These are phyloP conservation scores for Paramecium bursaria DNA, from an alignment of 73 alveolate genomes.

Conservation along the genomic window DNA sequence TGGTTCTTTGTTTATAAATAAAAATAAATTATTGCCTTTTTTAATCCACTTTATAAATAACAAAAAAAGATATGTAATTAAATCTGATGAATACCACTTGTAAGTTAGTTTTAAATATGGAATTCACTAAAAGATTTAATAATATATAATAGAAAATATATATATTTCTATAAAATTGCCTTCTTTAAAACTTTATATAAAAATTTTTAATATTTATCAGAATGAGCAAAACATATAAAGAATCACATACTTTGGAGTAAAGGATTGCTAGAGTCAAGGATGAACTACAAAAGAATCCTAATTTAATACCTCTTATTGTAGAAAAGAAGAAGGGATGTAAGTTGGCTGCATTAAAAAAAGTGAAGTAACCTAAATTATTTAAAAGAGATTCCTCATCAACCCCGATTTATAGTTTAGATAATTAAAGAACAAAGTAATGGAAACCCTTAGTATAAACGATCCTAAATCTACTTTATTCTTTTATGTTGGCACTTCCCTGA, in stretches of 20 bases:
- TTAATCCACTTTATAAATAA: too few species aligned
- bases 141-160: too few species aligned
- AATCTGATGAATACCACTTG: too few species aligned
- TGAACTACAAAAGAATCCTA: constrained; percentile 27
- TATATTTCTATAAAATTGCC: too few species aligned
- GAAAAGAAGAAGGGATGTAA: constrained; percentile 19
- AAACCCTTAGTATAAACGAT: constrained; percentile 1
- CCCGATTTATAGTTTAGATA: neutral
- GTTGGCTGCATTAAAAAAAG: constrained; percentile 20
- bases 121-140: too few species aligned
- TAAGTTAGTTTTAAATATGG: too few species aligned
- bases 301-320: constrained; percentile 7
- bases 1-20: too few species aligned
- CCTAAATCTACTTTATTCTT: neutral
- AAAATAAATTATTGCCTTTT: too few species aligned
- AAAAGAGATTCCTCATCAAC: neutral
- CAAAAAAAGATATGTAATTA: too few species aligned
- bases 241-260: constrained; percentile 17
- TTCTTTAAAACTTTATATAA: too few species aligned
- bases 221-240: neutral
- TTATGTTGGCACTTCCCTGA: neutral
- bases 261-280: constrained; percentile 34
- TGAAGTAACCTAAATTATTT: constrained; percentile 23
- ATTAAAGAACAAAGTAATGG: constrained; percentile 9
- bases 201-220: too few species aligned